phyloP scores from a whole-genome alignment of 2,329 filamentous ascomycete species.

The Magnaporthiopsis incrustans region DNA sequence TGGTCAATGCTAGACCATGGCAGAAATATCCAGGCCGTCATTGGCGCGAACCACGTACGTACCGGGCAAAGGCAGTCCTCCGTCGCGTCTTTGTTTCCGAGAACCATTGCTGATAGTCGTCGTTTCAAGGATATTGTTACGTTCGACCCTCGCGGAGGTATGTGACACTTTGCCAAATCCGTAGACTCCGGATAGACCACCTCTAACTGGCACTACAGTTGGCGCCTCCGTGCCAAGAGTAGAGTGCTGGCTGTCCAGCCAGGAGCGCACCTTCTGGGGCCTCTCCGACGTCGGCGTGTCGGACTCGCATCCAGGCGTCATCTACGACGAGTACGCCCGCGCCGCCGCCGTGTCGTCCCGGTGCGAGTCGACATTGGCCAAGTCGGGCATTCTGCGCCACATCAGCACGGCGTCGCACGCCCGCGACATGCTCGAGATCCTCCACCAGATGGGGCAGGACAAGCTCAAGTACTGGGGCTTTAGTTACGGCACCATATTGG shows the following conservation, averaged over 20 bases:
- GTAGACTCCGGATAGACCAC: background rate
- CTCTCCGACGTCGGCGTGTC: conserved; percentile 35
- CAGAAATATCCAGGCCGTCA: conserved; percentile 31
- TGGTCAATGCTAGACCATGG: conserved; percentile 27
- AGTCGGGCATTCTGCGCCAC: conserved; percentile 29
- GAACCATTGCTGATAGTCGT: background rate
- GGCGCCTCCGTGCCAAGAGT: conserved; percentile 41
- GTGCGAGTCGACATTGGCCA: conserved; percentile 32
- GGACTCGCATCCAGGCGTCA: conserved; percentile 36
- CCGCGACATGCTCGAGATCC: conserved; percentile 39
- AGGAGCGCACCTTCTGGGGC: conserved; percentile 34
- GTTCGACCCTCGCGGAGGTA: conserved; percentile 41
- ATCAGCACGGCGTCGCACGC: conserved; percentile 36
- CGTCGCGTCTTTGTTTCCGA: background rate
- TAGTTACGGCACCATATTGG: conserved; percentile 46
- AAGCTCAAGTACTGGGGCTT: conserved; percentile 46
- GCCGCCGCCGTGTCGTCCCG: conserved; percentile 31
- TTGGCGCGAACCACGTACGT: conserved; percentile 37
- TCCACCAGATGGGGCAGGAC: conserved; percentile 30
- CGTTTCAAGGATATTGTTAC: conserved; percentile 35
- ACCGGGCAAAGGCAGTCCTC: background rate
- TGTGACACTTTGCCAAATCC: conserved; percentile 9
- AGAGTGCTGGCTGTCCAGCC: conserved; percentile 39
- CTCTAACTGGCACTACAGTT: conserved; percentile 18
- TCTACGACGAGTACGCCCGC: conserved; percentile 36